Evolutionary conservation across 2,329 filamentous ascomycete genomes (phyloP).

Genomic region (Sporothrix luriei): DNA sequence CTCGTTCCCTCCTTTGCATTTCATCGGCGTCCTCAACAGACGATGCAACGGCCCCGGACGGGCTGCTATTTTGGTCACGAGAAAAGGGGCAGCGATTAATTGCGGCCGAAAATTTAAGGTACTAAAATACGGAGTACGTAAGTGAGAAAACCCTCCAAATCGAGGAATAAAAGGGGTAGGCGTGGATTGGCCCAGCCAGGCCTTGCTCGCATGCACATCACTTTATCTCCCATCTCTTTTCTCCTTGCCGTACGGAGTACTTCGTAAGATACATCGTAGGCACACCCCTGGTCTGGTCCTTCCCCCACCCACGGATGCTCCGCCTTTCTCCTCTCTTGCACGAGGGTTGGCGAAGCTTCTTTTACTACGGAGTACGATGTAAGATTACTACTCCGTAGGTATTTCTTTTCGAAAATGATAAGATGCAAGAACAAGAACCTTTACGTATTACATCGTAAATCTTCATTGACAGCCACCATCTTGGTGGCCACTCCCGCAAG

Average conservation of each 20-base stretch:
- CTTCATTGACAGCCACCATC: background rate
- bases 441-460: too few species aligned
- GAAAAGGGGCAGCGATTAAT: conserved; percentile 24
- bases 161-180: background rate
- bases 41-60: conserved; percentile 15
- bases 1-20: background rate
- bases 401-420: background rate
- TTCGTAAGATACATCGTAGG: too few species aligned
- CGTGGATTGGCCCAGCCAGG: background rate
- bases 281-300: background rate
- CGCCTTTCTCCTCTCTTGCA: background rate
- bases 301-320: conserved; percentile 1
- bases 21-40: conserved; percentile 1
- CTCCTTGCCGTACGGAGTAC: conserved; percentile 1
- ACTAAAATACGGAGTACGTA: conserved; percentile 13
- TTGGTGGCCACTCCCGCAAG: conserved; percentile 13
- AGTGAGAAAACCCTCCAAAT: background rate
- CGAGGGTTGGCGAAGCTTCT: background rate
- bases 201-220: conserved; percentile 12
- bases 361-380: background rate
- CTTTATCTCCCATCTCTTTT: background rate
- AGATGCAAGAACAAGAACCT: background rate
- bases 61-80: background rate
- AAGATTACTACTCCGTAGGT: too few species aligned
- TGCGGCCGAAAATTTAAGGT: conserved; percentile 20